These are phyloP conservation scores for Metschnikowia amazonensis DNA, from an alignment of 805 yeast genomes.

Conservation along the genomic window DNA sequence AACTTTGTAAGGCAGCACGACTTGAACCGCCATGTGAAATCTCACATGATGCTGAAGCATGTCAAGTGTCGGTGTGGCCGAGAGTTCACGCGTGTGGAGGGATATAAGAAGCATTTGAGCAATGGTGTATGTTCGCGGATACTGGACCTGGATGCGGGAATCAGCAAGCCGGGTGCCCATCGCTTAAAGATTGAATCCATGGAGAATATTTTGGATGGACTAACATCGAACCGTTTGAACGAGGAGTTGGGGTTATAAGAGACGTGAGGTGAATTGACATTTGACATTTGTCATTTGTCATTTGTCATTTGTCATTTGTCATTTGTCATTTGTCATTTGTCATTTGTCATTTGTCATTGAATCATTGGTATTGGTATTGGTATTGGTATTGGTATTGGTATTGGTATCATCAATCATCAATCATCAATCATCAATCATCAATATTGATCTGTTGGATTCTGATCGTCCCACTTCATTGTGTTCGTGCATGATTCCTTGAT, in stretches of 20 bases:
- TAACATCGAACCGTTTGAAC: conserved; percentile 17
- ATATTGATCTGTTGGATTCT: no score
- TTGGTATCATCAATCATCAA: no score
- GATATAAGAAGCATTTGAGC: conserved; percentile 73
- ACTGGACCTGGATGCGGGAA: conserved; percentile 7
- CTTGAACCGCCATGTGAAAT: conserved; percentile 81
- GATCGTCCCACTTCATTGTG: no score
- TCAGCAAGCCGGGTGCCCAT: conserved; percentile 14
- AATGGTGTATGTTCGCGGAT: conserved; percentile 19
- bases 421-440: no score
- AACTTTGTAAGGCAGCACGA: conserved; percentile 96
- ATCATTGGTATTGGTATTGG: no score
- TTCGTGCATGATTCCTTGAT: no score
- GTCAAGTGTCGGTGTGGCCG: conserved; percentile 88
- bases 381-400: no score
- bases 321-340: no score
- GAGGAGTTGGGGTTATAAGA: conserved; percentile 15
- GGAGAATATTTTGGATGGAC: conserved; percentile 16
- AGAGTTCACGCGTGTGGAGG: conserved; percentile 85
- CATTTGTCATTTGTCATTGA: no score
- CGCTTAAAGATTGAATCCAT: conserved; percentile 10
- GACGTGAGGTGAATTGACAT: no score
- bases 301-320: no score
- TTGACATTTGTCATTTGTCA: no score
- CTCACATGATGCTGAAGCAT: conserved; percentile 71